A percentile compares a stretch with the other conserved stretches of the same genome.
Conservation (phyloP, 2,329 filamentous ascomycete genomes). For the Delphinella strobiligena region DNA sequence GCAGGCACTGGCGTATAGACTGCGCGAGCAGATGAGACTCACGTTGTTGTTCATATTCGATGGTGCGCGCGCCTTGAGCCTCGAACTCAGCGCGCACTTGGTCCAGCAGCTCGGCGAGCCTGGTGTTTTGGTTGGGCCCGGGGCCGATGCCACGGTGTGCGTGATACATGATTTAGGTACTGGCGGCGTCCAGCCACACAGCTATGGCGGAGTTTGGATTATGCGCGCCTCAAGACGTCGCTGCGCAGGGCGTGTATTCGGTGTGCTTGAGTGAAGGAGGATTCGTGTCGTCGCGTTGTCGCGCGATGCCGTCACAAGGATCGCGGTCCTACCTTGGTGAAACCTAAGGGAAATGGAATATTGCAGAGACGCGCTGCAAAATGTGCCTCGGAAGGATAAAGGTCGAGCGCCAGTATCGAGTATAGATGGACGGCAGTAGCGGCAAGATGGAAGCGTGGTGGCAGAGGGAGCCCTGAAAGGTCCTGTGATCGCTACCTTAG, state of each 20-base stretch:
- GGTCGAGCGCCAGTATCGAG: no score
- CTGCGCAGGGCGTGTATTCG: no score
- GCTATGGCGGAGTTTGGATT: neutral
- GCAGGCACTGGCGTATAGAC: neutral
- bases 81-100: conserved; percentile 88
- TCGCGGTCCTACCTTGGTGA: no score
- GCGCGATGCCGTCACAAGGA: neutral
- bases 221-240: no score
- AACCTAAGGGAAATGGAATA: no score
- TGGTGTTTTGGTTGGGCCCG: conserved; percentile 44
- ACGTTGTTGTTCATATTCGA: conserved; percentile 90
- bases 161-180: conserved; percentile 68
- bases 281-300: neutral
- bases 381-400: no score
- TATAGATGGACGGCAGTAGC: no score
- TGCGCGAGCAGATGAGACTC: conserved; percentile 33
- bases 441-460: no score
- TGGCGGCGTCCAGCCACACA: neutral
- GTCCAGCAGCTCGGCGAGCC: conserved; percentile 84
- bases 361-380: no score
- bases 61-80: conserved; percentile 56
- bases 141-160: conserved; percentile 69
- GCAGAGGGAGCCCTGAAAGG: no score
- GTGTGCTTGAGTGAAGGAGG: no score
- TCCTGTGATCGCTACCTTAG: no score